Conservation (phyloP, 129 eudicot species). For the Chrysanthemum makinoi region DNA sequence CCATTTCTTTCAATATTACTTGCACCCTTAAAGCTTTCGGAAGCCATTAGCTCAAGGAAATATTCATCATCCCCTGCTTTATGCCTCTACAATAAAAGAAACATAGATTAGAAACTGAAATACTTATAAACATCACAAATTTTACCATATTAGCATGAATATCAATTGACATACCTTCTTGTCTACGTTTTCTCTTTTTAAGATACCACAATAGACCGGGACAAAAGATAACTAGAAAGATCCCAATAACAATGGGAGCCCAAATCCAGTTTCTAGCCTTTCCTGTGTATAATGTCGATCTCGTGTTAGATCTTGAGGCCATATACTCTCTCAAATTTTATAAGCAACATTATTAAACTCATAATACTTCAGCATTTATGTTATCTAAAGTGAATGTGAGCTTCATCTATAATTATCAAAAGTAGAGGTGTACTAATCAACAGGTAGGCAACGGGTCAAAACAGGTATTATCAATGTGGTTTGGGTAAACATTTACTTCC, state of each 20-base stretch:
- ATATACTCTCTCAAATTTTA: too few relatives aligned
- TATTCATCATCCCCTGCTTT: slow-evolving; percentile 17
- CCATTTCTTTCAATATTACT: slow-evolving; percentile 18
- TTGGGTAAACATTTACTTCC: too few relatives aligned
- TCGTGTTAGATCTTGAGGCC: too few relatives aligned
- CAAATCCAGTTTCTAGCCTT: slow-evolving; percentile 26
- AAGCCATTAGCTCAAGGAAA: slow-evolving; percentile 31
- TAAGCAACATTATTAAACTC: too few relatives aligned
- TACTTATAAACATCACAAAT: background rate
- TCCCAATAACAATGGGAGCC: slow-evolving; percentile 21
- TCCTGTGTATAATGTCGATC: slow-evolving; percentile 8
- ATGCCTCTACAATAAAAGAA: slow-evolving; percentile 24
- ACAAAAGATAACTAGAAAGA: slow-evolving; percentile 21
- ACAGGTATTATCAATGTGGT: too few relatives aligned
- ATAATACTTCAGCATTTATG: too few relatives aligned
- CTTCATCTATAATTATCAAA: too few relatives aligned
- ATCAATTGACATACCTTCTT: slow-evolving; percentile 24
- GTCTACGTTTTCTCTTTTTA: slow-evolving; percentile 24
- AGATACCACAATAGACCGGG: slow-evolving; percentile 24
- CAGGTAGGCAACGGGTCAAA: too few relatives aligned
- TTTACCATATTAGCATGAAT: background rate
- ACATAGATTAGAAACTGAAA: background rate
- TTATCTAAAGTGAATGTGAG: too few relatives aligned
- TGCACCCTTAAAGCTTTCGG: slow-evolving; percentile 25
- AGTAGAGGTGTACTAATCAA: too few relatives aligned